Evolutionary conservation across 306 rosid species (phyloP).

Genomic region (Canavalia gladiata): DNA sequence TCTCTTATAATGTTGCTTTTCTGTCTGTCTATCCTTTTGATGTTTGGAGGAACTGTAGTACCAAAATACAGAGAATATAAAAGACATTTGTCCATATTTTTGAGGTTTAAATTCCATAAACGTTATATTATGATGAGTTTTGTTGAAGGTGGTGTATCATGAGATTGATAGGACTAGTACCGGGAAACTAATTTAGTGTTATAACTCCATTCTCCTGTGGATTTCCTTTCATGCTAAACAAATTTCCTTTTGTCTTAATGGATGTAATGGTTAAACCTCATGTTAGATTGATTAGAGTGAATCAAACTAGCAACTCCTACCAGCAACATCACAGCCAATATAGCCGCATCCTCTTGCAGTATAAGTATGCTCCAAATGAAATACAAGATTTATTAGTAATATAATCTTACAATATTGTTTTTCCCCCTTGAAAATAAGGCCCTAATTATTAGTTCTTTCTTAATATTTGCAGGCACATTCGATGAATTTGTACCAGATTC

Average conservation of each 20-base stretch:
- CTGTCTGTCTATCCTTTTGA: background rate
- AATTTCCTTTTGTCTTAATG: background rate
- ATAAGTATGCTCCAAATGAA: background rate
- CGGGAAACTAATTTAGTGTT: background rate
- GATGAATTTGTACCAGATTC: slow-evolving; percentile 68
- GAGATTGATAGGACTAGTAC: slow-evolving; percentile 6
- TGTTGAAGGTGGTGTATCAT: background rate
- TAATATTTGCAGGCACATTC: slow-evolving; percentile 47
- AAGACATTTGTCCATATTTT: slow-evolving; percentile 4
- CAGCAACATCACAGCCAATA: slow-evolving; percentile 26
- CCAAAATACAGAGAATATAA: background rate
- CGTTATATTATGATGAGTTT: background rate
- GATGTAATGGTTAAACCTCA: background rate
- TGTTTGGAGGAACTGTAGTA: slow-evolving; percentile 23
- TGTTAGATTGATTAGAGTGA: background rate
- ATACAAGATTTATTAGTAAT: slow-evolving; percentile 1
- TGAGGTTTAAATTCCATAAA: background rate
- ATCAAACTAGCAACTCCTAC: slow-evolving; percentile 20
- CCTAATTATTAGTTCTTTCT: slow-evolving; percentile 12
- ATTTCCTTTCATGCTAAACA: background rate
- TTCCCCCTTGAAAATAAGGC: background rate
- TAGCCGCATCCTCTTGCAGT: slow-evolving; percentile 24
- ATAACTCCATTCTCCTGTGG: slow-evolving; percentile 17
- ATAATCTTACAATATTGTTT: background rate
- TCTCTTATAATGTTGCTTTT: background rate